These are phyloP conservation scores for Tolypocladium ophioglossoides DNA, from an alignment of 2,329 filamentous ascomycete species.

Conservation along the genomic window DNA sequence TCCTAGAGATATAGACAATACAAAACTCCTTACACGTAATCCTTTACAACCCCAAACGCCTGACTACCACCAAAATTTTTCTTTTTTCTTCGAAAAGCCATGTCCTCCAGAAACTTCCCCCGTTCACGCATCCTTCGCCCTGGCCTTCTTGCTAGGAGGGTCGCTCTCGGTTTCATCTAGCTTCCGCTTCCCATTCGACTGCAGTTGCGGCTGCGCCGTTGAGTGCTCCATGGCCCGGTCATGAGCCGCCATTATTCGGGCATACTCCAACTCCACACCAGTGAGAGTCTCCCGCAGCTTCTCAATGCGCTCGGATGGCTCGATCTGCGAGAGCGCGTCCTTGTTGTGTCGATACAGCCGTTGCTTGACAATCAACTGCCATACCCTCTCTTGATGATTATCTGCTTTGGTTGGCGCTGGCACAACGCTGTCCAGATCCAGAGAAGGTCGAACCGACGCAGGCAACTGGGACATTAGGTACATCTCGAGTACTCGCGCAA, in stretches of 20 bases:
- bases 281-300: constrained; percentile 61
- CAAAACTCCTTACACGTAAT: background rate
- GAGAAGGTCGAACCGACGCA: constrained; percentile 41
- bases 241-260: constrained; percentile 44
- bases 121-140: constrained; percentile 23
- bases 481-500: constrained; percentile 65
- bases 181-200: constrained; percentile 36
- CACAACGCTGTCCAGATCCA: constrained; percentile 30
- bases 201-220: constrained; percentile 1
- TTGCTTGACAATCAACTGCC: constrained; percentile 67
- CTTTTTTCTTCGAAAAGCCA: background rate
- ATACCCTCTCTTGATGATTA: constrained; percentile 56
- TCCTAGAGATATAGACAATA: background rate
- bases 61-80: background rate
- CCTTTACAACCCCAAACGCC: background rate
- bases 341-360: constrained; percentile 66
- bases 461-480: constrained; percentile 55
- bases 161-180: constrained; percentile 17
- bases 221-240: constrained; percentile 26
- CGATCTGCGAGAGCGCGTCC: constrained; percentile 59
- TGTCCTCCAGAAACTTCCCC: background rate
- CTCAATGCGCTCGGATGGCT: constrained; percentile 55
- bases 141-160: constrained; percentile 33
- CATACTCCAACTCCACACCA: constrained; percentile 63
- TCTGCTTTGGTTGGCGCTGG: constrained; percentile 40